Percentiles rank a stretch among this genome's conserved stretches.
Conservation (phyloP, 305 asterid genomes). For the Rubia peregrina region DNA sequence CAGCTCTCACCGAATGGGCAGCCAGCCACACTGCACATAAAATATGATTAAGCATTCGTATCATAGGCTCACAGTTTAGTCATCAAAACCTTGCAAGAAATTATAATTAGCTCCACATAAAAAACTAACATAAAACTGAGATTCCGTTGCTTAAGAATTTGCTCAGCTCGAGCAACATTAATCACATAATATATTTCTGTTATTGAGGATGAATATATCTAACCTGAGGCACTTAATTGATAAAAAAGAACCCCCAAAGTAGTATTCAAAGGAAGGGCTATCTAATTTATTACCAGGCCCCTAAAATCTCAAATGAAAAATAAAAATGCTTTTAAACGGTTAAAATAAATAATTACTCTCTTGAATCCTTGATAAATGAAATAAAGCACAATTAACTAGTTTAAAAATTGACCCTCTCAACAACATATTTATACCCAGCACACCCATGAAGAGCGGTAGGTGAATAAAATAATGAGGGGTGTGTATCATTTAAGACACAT, state of each 20-base stretch:
- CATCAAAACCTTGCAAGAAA: background rate
- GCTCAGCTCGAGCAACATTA: too few species aligned
- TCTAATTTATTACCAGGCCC: background rate
- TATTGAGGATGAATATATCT: background rate
- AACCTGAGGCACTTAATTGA: background rate
- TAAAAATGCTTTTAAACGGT: background rate
- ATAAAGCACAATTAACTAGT: background rate
- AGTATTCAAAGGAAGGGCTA: background rate
- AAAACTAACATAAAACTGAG: too few species aligned
- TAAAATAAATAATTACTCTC: background rate
- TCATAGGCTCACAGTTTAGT: background rate
- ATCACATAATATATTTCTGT: background rate
- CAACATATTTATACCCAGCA: background rate
- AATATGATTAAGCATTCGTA: slow-evolving; percentile 5
- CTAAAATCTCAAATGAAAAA: background rate
- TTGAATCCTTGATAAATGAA: background rate
- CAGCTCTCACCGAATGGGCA: slow-evolving; percentile 92
- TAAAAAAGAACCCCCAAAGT: background rate
- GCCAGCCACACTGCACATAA: slow-evolving; percentile 57
- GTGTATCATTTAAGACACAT: background rate
- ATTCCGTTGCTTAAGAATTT: background rate
- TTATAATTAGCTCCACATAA: background rate
- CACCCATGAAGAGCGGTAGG: background rate
- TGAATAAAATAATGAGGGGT: background rate
- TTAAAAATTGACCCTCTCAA: background rate